A percentile compares a stretch with the other conserved stretches of the same genome.
Evolutionary conservation across 257 asterid species (phyloP).

Genomic region (Fraxinus pennsylvanica): DNA sequence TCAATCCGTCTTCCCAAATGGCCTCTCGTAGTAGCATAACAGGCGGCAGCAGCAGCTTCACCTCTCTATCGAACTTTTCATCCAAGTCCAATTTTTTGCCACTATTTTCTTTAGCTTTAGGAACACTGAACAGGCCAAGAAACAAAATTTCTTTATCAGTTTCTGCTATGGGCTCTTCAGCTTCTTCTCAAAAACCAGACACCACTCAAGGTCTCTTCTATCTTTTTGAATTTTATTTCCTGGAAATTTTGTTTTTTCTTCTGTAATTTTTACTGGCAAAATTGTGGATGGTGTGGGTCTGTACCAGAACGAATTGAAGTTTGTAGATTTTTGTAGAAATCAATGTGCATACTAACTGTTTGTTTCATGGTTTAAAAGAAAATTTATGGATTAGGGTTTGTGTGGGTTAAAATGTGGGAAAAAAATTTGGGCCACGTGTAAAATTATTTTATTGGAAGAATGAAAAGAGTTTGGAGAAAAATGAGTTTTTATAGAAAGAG

Average conservation of each 20-base stretch:
- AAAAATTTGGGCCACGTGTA: too few relatives aligned
- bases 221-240: constrained; percentile 7
- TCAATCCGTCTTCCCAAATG: constrained; percentile 30
- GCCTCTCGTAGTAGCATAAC: constrained; percentile 39
- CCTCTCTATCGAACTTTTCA: constrained; percentile 32
- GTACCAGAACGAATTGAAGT: background rate
- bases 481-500: too few relatives aligned
- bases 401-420: too few relatives aligned
- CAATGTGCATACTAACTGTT: constrained; percentile 9
- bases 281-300: background rate
- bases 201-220: constrained; percentile 52
- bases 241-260: background rate
- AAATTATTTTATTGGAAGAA: too few relatives aligned
- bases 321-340: background rate
- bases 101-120: constrained; percentile 29
- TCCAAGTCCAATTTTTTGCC: constrained; percentile 39
- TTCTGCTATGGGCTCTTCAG: constrained; percentile 81
- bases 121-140: constrained; percentile 11
- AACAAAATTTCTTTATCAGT: constrained; percentile 30
- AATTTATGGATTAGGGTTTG: background rate
- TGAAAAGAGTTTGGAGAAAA: too few relatives aligned
- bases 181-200: constrained; percentile 71
- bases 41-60: constrained; percentile 21
- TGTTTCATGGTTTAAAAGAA: constrained; percentile 5
- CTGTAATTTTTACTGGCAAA: background rate